Conservation (phyloP, 441 rosid species). For the Biscutella laevigata region DNA sequence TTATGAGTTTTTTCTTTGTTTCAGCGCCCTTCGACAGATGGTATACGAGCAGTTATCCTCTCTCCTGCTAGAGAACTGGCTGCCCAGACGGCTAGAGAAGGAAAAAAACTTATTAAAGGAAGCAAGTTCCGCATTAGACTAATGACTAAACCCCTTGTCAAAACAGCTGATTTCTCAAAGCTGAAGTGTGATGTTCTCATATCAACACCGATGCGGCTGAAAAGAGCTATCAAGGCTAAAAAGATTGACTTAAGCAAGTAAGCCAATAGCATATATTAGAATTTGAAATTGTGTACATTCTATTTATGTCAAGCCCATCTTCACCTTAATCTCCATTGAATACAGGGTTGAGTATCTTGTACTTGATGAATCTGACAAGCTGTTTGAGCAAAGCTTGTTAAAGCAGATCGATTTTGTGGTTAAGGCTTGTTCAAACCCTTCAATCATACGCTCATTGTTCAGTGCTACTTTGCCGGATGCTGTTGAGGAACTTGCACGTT, state of each 20-base stretch:
- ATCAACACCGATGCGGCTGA: constrained; percentile 74
- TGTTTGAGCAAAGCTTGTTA: constrained; percentile 77
- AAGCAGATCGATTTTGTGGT: constrained; percentile 86
- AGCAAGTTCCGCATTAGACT: constrained; percentile 53
- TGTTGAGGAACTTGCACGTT: constrained; percentile 89
- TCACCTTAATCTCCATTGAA: not conserved
- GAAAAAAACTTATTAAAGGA: constrained; percentile 74
- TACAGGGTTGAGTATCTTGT: constrained; percentile 86
- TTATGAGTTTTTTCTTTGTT: constrained; percentile 6
- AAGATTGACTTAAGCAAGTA: constrained; percentile 83
- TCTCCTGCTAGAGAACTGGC: constrained; percentile 87
- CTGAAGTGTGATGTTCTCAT: constrained; percentile 66
- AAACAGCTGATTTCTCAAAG: constrained; percentile 54
- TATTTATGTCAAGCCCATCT: not conserved
- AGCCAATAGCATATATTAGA: not conserved
- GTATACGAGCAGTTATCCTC: constrained; percentile 68
- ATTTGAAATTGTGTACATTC: not conserved
- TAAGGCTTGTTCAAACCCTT: constrained; percentile 89
- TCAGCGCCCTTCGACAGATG: constrained; percentile 53
- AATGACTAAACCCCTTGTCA: constrained; percentile 68
- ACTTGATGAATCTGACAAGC: constrained; percentile 93
- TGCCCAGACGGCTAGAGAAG: constrained; percentile 80
- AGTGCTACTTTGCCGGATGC: constrained; percentile 95
- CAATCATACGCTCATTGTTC: constrained; percentile 69
- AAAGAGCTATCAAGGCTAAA: constrained; percentile 51